phyloP scores from a whole-genome alignment of 768 basidiomycete genomes.

The Clitopilus passeckerianus region DNA sequence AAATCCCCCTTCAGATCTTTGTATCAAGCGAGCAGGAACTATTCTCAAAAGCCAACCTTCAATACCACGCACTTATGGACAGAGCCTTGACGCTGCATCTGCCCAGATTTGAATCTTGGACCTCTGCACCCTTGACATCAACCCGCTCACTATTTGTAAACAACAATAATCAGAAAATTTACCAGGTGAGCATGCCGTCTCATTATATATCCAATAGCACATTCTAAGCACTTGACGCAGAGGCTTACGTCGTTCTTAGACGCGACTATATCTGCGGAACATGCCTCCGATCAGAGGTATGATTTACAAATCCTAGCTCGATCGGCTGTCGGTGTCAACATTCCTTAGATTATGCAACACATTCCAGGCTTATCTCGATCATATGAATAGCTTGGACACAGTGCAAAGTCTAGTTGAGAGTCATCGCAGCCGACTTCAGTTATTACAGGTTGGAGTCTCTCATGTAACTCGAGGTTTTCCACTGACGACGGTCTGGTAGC shows the following conservation, averaged over 20 bases:
- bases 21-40: slow-evolving; percentile 12
- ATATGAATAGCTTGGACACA: slow-evolving; percentile 5
- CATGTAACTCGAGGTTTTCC: not conserved
- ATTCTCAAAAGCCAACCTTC: slow-evolving; percentile 7
- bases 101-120: slow-evolving; percentile 10
- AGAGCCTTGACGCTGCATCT: slow-evolving; percentile 11
- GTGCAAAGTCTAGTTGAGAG: slow-evolving; percentile 11
- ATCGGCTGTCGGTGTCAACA: not conserved
- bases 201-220: not conserved
- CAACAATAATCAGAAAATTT: slow-evolving; percentile 7
- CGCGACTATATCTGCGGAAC: slow-evolving; percentile 10
- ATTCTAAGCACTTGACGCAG: not conserved
- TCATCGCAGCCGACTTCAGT: slow-evolving; percentile 10
- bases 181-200: slow-evolving; percentile 2
- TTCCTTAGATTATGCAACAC: slow-evolving; percentile 6
- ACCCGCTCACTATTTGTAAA: slow-evolving; percentile 8
- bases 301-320: not conserved
- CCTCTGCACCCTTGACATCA: slow-evolving; percentile 3
- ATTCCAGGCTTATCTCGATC: slow-evolving; percentile 11
- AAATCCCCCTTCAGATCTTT: slow-evolving; percentile 12
- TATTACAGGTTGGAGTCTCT: slow-evolving; percentile 6
- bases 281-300: slow-evolving; percentile 8
- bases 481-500: not conserved
- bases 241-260: slow-evolving; percentile 10
- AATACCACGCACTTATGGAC: slow-evolving; percentile 9